A percentile compares a stretch with the other conserved stretches of the same genome.
These are phyloP conservation scores for Eucalyptus sp. DNA, from an alignment of 345 rosid genomes.

Conservation along the genomic window DNA sequence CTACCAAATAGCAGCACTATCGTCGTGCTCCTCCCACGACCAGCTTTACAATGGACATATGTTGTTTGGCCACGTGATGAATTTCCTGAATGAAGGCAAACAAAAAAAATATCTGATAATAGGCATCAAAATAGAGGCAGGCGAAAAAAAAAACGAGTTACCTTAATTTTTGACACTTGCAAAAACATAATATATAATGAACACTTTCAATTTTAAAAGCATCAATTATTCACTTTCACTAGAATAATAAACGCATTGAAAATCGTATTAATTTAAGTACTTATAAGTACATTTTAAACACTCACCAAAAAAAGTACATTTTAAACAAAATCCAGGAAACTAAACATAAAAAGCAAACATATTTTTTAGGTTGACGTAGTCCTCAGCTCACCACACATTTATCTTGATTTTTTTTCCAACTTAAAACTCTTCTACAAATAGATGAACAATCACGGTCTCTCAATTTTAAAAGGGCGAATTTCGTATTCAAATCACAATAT, in stretches of 20 bases:
- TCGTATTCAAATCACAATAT: too few species aligned
- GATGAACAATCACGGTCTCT: rapidly evolving
- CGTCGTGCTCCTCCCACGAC: constrained; percentile 89
- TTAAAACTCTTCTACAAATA: not conserved
- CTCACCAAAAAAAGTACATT: not conserved
- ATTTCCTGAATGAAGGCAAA: constrained; percentile 32
- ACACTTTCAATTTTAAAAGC: not conserved
- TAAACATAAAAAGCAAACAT: too few species aligned
- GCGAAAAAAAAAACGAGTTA: not conserved
- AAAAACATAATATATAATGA: not conserved
- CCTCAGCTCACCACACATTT: not conserved
- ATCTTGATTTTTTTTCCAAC: not conserved
- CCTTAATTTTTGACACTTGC: not conserved
- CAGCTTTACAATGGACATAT: constrained; percentile 94
- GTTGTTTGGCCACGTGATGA: constrained; percentile 51
- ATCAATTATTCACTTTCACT: not conserved
- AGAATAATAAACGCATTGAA: not conserved
- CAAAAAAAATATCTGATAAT: not conserved
- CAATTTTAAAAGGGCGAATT: too few species aligned
- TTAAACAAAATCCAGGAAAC: not conserved
- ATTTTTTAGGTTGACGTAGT: not conserved
- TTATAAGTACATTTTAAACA: not conserved
- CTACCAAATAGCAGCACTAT: constrained; percentile 83
- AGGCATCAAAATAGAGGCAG: too few species aligned
- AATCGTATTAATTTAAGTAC: not conserved